phyloP scores from a whole-genome alignment of 2,329 filamentous ascomycete genomes.

The Akanthomyces muscarius region DNA sequence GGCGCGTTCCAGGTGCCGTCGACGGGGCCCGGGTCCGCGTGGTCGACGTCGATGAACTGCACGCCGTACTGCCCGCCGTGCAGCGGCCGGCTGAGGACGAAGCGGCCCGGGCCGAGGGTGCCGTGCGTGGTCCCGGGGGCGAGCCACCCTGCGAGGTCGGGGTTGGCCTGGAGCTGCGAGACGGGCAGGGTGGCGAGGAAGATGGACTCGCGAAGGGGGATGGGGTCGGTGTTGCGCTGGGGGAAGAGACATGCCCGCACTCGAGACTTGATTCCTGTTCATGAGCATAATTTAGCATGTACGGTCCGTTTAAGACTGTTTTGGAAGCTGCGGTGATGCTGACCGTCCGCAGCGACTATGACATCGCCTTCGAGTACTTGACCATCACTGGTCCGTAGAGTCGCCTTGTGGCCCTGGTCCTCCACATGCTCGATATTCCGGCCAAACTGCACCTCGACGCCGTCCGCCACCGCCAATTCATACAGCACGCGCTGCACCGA shows the following conservation, averaged over 20 bases:
- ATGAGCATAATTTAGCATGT: too few species aligned
- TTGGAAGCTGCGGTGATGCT: not conserved
- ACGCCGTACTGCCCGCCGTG: slow-evolving; percentile 1
- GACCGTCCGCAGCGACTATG: slow-evolving; percentile 13
- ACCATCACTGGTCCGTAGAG: slow-evolving; percentile 1
- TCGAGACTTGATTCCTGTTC: slow-evolving; percentile 14
- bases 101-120: slow-evolving; percentile 14
- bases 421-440: slow-evolving; percentile 3
- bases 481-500: slow-evolving; percentile 6
- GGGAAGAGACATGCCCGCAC: slow-evolving; percentile 9
- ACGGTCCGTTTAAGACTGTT: not conserved
- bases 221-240: slow-evolving; percentile 5
- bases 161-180: not conserved
- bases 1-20: slow-evolving; percentile 16
- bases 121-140: slow-evolving; percentile 14
- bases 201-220: slow-evolving; percentile 14
- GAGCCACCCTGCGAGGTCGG: not conserved
- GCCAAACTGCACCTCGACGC: slow-evolving; percentile 7
- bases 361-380: not conserved
- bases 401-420: not conserved
- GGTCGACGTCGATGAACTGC: slow-evolving; percentile 16
- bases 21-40: slow-evolving; percentile 4
- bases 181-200: slow-evolving; percentile 2
- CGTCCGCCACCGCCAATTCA: not conserved
- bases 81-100: slow-evolving; percentile 6